Percentiles rank a stretch among this genome's conserved stretches.
Conservation (phyloP, 176 grass and related monocot species). For the Triticum dicoccoides region DNA sequence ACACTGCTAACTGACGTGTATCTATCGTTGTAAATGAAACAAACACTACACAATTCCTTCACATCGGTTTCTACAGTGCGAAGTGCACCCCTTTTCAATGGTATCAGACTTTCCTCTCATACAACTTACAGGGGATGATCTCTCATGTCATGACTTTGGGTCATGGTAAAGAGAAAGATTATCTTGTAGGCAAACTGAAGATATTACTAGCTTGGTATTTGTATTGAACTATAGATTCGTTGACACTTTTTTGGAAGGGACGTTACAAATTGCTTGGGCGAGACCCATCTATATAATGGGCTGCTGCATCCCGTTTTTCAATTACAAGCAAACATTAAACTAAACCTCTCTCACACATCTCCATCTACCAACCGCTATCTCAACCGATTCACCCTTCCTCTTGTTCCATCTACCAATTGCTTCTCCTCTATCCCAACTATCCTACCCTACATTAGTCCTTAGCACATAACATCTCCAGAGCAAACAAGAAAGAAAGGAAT, state of each 20-base stretch:
- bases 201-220: not conserved
- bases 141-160: slow-evolving; percentile 2
- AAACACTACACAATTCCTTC: not conserved
- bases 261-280: not conserved
- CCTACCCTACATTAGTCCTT: not conserved
- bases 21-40: slow-evolving; percentile 19
- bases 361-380: not conserved
- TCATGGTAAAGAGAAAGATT: slow-evolving; percentile 4
- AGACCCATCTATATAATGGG: slow-evolving; percentile 2
- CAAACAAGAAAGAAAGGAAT: slow-evolving; percentile 22
- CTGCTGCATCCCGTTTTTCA: not conserved
- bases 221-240: not conserved
- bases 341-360: not conserved
- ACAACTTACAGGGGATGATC: not conserved
- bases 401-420: not conserved
- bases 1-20: slow-evolving; percentile 4
- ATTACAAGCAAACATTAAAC: not conserved
- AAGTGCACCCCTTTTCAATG: slow-evolving; percentile 20
- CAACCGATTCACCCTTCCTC: not conserved
- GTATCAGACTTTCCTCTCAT: not conserved
- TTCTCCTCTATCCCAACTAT: slow-evolving; percentile 4
- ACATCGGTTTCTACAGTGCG: slow-evolving; percentile 1
- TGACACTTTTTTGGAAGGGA: not conserved
- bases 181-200: not conserved
- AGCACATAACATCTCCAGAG: not conserved